Percentiles rank a stretch among this genome's conserved stretches.
These are phyloP conservation scores for Cryphonectria nitschkei DNA, from an alignment of 2,329 filamentous ascomycete species.

Conservation along the genomic window DNA sequence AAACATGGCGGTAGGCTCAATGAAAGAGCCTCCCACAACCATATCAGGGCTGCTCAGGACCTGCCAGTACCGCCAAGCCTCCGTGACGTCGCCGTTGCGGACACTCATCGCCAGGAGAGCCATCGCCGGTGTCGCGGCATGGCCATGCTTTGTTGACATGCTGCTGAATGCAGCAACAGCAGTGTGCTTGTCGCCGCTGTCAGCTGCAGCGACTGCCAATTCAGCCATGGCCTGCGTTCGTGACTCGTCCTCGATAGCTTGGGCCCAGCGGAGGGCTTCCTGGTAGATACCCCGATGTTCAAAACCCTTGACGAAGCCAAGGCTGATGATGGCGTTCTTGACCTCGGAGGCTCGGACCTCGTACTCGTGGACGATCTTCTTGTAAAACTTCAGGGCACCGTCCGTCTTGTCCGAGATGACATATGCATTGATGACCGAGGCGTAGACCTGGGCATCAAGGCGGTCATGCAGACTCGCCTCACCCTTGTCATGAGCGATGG, in stretches of 20 bases:
- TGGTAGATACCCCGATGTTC: constrained; percentile 70
- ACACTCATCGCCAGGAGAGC: constrained; percentile 87
- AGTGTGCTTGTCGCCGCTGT: constrained; percentile 71
- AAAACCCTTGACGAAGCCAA: constrained; percentile 80
- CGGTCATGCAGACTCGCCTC: constrained; percentile 69
- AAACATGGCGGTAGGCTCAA: constrained; percentile 91
- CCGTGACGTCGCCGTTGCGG: constrained; percentile 76
- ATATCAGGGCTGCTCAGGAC: constrained; percentile 67
- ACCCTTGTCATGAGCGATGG: constrained; percentile 82
- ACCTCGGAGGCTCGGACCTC: constrained; percentile 63
- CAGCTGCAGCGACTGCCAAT: constrained; percentile 79
- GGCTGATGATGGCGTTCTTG: constrained; percentile 70
- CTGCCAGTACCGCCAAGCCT: constrained; percentile 80
- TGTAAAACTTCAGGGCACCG: constrained; percentile 83
- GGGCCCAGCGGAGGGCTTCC: constrained; percentile 75
- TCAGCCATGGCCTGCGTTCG: constrained; percentile 68
- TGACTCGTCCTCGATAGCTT: constrained; percentile 61
- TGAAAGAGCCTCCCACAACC: constrained; percentile 65
- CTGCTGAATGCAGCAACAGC: constrained; percentile 69
- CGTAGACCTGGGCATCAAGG: constrained; percentile 84
- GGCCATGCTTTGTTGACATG: constrained; percentile 55
- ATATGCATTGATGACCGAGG: constrained; percentile 89
- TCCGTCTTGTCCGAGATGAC: constrained; percentile 78
- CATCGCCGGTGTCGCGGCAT: constrained; percentile 65
- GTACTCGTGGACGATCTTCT: constrained; percentile 72